Evolutionary conservation across 2,329 filamentous ascomycete genomes (phyloP).

Genomic region (Aspergillus tanneri): DNA sequence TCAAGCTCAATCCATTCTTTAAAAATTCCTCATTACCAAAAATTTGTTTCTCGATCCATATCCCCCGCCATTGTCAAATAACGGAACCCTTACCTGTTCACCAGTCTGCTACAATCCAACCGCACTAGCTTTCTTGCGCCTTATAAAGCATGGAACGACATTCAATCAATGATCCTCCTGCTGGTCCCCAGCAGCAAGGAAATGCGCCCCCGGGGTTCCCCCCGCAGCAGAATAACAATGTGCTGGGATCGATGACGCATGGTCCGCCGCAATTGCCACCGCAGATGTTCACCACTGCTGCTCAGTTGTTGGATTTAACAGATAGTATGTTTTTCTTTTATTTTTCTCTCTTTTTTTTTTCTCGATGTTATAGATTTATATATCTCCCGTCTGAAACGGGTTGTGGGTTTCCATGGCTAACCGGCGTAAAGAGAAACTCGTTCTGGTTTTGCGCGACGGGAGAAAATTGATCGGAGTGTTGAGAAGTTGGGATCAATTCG

Average conservation of each 20-base stretch:
- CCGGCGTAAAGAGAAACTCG: conserved; percentile 76
- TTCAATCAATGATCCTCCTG: conserved; percentile 35
- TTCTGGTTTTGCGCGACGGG: conserved; percentile 87
- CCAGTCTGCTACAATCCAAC: conserved; percentile 3
- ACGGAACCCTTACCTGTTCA: no score
- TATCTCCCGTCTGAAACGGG: no score
- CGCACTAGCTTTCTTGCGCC: conserved; percentile 13
- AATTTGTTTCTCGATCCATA: no score
- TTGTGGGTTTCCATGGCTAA: conserved; percentile 5
- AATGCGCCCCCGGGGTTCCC: conserved; percentile 30
- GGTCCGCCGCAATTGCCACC: conserved; percentile 57
- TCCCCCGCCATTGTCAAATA: no score
- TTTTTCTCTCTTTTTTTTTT: no score
- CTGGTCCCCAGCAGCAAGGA: conserved; percentile 28
- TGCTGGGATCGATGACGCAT: conserved; percentile 32
- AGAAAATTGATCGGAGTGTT: conserved; percentile 90
- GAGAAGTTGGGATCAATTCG: conserved; percentile 96
- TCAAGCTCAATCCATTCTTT: not conserved
- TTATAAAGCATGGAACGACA: conserved; percentile 36
- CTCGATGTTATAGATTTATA: no score
- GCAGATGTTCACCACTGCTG: conserved; percentile 98
- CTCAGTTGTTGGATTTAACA: conserved; percentile 90
- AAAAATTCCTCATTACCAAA: no score
- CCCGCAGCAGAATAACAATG: conserved; percentile 25
- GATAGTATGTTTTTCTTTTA: conserved; percentile 69